phyloP scores from a whole-genome alignment of 768 basidiomycete genomes.

The Lactarius indigo region DNA sequence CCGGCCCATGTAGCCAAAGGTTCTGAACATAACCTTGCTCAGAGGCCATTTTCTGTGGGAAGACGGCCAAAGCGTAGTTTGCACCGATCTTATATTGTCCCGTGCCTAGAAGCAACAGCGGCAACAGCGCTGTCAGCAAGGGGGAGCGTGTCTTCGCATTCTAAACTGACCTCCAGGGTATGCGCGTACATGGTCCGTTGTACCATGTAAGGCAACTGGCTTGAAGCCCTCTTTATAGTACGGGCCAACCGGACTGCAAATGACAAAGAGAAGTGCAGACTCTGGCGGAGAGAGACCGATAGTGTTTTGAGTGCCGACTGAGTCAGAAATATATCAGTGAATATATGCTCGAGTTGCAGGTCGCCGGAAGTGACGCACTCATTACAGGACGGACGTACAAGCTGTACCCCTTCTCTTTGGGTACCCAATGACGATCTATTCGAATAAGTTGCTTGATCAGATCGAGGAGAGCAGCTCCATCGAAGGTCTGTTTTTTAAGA shows the following conservation, averaged over 20 bases:
- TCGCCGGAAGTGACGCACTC: slow-evolving; percentile 25
- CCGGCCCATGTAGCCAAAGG: slow-evolving; percentile 70
- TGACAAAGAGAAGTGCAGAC: slow-evolving; percentile 48
- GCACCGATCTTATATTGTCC: slow-evolving; percentile 59
- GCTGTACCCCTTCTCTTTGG: slow-evolving; percentile 44
- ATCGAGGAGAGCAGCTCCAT: slow-evolving; percentile 39
- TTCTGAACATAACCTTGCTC: slow-evolving; percentile 72
- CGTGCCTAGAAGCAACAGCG: slow-evolving; percentile 30
- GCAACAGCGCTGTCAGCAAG: not conserved
- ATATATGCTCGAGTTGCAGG: not conserved
- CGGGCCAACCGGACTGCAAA: slow-evolving; percentile 44
- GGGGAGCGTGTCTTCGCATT: not conserved
- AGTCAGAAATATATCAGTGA: not conserved
- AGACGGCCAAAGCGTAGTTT: slow-evolving; percentile 60
- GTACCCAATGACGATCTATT: slow-evolving; percentile 50
- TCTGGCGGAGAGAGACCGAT: slow-evolving; percentile 48
- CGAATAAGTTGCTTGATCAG: slow-evolving; percentile 46
- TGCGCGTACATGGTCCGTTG: slow-evolving; percentile 79
- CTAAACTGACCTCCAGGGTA: slow-evolving; percentile 69
- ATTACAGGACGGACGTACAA: slow-evolving; percentile 48
- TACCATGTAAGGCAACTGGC: slow-evolving; percentile 56
- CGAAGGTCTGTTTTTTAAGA: slow-evolving; percentile 34
- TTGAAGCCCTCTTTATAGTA: slow-evolving; percentile 51
- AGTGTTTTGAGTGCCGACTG: slow-evolving; percentile 46
- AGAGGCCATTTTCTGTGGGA: slow-evolving; percentile 63